These are phyloP conservation scores for Puccinia novopanici DNA, from an alignment of 1,284 basidiomycete species.

Conservation along the genomic window DNA sequence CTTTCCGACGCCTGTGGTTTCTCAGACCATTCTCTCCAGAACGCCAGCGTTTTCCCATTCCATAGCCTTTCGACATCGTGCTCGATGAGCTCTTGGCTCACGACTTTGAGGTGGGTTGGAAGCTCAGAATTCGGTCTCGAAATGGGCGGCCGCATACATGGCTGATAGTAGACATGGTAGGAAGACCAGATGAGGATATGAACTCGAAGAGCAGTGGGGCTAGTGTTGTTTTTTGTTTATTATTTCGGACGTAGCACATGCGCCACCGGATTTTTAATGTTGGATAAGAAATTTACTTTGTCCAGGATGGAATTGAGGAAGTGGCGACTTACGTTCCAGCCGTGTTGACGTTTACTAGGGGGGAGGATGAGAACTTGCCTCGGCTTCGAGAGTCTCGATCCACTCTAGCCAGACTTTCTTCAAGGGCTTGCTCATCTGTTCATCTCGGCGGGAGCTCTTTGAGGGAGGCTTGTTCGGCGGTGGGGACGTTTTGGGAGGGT, in stretches of 20 bases:
- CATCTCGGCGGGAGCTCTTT: constrained; percentile 47
- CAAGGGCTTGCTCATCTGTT: constrained; percentile 51
- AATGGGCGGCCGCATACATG: constrained; percentile 50
- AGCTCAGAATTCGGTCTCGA: constrained; percentile 45
- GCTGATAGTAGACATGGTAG: constrained; percentile 40
- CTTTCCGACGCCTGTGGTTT: constrained; percentile 44
- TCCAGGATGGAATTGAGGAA: background rate
- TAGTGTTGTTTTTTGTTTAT: background rate
- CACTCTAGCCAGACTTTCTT: constrained; percentile 50
- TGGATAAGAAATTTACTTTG: background rate
- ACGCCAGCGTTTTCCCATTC: constrained; percentile 49
- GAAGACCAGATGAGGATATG: constrained; percentile 50
- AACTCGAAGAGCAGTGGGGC: constrained; percentile 39
- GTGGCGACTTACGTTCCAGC: constrained; percentile 25
- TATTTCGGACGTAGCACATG: background rate
- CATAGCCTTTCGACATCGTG: constrained; percentile 46
- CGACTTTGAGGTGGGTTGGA: constrained; percentile 10
- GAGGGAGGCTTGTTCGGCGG: background rate
- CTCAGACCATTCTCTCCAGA: constrained; percentile 45
- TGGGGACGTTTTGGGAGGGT: constrained; percentile 14
- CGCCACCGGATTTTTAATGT: background rate
- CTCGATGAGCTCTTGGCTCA: constrained; percentile 33
- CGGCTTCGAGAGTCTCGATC: constrained; percentile 33
- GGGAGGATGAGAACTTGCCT: constrained; percentile 33
- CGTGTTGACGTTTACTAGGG: constrained; percentile 15